Conservation (phyloP, 2,329 filamentous ascomycete species). For the Colletotrichum filicis region DNA sequence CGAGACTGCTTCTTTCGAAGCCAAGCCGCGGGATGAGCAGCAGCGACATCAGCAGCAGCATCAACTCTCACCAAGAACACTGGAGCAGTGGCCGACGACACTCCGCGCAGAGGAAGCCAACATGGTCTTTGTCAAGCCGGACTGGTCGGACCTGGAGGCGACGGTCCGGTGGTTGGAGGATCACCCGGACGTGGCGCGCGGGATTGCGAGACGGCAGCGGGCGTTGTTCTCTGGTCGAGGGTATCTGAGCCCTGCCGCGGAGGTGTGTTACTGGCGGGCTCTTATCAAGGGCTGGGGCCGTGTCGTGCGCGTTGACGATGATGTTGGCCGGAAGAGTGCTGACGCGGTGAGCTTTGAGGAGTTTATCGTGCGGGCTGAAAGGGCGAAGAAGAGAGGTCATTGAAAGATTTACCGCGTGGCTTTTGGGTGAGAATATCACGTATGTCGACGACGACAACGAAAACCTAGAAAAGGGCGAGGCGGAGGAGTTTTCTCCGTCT, state of each 20-base stretch:
- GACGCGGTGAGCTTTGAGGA: slow-evolving; percentile 36
- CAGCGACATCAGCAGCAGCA: not conserved
- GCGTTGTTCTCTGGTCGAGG: slow-evolving; percentile 54
- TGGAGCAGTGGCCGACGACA: slow-evolving; percentile 50
- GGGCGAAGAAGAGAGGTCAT: not conserved
- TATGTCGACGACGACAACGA: too few species aligned
- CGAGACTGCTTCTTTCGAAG: too few species aligned
- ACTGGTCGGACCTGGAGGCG: slow-evolving; percentile 62
- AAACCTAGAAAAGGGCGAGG: too few species aligned
- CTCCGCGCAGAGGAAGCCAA: slow-evolving; percentile 52
- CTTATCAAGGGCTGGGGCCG: slow-evolving; percentile 58
- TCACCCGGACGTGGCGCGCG: slow-evolving; percentile 54
- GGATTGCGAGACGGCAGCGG: slow-evolving; percentile 60
- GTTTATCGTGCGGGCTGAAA: slow-evolving; percentile 6
- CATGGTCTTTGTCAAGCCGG: slow-evolving; percentile 60
- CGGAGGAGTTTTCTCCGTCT: too few species aligned
- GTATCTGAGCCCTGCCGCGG: slow-evolving; percentile 61
- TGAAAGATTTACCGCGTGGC: not conserved
- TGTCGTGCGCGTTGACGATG: slow-evolving; percentile 50
- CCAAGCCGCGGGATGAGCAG: not conserved
- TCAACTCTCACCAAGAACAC: not conserved
- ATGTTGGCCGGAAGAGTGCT: not conserved
- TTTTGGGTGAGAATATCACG: not conserved
- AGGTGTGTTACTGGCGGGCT: slow-evolving; percentile 64
- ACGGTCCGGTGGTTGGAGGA: slow-evolving; percentile 57